Base-by-base conservation (phyloP, 805 yeast species). In the Candida cerambycidarum region DNA sequence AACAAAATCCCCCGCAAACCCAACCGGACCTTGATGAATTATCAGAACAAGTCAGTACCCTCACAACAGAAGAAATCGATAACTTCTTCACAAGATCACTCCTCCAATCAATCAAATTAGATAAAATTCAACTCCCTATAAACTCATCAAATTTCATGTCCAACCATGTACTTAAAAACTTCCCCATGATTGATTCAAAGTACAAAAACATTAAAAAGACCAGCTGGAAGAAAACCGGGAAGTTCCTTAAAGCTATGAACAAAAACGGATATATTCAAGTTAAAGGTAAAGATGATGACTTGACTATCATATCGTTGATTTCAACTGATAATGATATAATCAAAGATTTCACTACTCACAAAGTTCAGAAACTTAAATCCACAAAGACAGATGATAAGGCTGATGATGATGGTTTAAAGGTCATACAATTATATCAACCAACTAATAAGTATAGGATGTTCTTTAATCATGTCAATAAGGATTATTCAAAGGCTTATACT, bases 221-320 rank as follows among this genome's bases (percentile, higher is more conserved):
- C 0, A 78, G 89, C 2, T 92, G 95, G 95, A 89, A 86, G 61
- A 92, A 92, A 57, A 80, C 92, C 3, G 76, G 89, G 11, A 90
- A 89, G 59, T 89, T 83, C 55, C 65, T 92, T 42, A 92, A 89
- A 57, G 82, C 85, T 5, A 88, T 90, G 82, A 96, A 87, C 51
- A 92, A 89, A 58, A 72, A 74, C 33, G 79, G 80, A 1, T 77
- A 82, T 42, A 47, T 93, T 16, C 80, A 80, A 43, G 59, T 83
- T 18, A 88, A 89, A 52, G 97, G 96, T 6, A 86, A 88, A 55
- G 93, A 83, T 29, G 97, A 90, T 45, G 95, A 86, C 54, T 65
- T 89, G 19, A 73, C 76, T 0, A 69, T 92, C 15, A 67, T 73
- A 2, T 67, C 75, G 6, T 52, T 77, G 0, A 78, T 80, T 23